Evolutionary conservation across 768 basidiomycete species (phyloP).

Genomic region (Mycena maculata): DNA sequence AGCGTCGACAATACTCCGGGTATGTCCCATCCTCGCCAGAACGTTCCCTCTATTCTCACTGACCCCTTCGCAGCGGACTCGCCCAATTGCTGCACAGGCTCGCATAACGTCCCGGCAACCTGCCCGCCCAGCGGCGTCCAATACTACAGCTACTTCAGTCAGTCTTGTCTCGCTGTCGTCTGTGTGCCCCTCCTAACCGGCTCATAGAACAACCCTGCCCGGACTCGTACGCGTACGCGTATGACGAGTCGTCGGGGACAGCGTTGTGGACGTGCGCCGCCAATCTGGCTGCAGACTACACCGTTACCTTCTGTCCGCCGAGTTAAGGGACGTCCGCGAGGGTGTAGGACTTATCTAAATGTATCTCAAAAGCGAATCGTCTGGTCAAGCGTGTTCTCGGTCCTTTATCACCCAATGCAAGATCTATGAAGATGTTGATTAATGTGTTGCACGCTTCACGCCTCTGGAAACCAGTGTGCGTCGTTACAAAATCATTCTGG

Average conservation of each 20-base stretch:
- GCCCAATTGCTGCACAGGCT: slow-evolving; percentile 16
- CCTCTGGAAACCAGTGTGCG: too few relatives aligned
- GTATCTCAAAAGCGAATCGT: too few relatives aligned
- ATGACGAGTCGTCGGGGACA: slow-evolving; percentile 56
- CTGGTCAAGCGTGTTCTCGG: too few relatives aligned
- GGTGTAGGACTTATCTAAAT: too few relatives aligned
- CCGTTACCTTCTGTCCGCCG: slow-evolving; percentile 45
- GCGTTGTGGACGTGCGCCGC: slow-evolving; percentile 56
- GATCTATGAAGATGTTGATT: too few relatives aligned
- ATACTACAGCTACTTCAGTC: slow-evolving; percentile 30
- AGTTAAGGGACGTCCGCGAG: slow-evolving; percentile 13
- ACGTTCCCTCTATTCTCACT: neutral
- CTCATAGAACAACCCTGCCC: slow-evolving; percentile 47
- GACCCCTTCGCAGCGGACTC: neutral
- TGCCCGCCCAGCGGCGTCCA: slow-evolving; percentile 29
- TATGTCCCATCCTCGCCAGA: slow-evolving; percentile 5
- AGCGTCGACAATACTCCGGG: slow-evolving; percentile 46
- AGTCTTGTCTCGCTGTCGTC: neutral
- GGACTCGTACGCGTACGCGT: slow-evolving; percentile 57
- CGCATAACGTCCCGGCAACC: slow-evolving; percentile 23
- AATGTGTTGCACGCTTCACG: too few relatives aligned
- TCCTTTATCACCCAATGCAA: too few relatives aligned
- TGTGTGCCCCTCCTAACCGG: too few relatives aligned
- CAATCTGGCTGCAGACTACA: slow-evolving; percentile 45
- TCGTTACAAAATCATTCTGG: too few relatives aligned